These are phyloP conservation scores for Avena sativa DNA, from an alignment of 176 grass and related monocot species.

Conservation along the genomic window DNA sequence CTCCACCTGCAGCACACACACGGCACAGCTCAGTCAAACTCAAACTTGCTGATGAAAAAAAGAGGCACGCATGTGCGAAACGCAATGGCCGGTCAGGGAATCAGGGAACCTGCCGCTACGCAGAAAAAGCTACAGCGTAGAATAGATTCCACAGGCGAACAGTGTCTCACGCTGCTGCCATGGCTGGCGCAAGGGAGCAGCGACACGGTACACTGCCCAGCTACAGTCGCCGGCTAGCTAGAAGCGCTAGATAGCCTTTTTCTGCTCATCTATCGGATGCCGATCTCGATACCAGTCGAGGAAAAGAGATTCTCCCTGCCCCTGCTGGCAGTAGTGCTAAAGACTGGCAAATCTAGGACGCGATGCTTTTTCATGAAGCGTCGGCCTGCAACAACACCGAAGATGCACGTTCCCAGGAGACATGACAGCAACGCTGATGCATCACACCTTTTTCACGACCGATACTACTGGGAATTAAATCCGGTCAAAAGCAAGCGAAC, in stretches of 20 bases:
- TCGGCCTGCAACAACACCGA: not conserved
- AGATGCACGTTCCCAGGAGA: not conserved
- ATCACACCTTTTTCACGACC: too few species aligned
- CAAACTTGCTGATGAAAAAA: not conserved
- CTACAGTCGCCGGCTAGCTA: not conserved
- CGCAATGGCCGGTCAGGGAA: conserved; percentile 21
- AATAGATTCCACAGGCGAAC: conserved; percentile 1
- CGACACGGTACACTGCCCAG: not conserved
- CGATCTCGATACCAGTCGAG: conserved; percentile 16
- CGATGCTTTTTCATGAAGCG: conserved; percentile 20
- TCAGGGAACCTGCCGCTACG: conserved; percentile 32
- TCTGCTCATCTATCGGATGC: conserved; percentile 42
- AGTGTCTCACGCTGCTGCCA: not conserved
- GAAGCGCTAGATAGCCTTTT: conserved; percentile 31
- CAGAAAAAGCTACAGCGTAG: not conserved
- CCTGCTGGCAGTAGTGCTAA: not conserved
- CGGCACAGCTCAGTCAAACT: conserved; percentile 1
- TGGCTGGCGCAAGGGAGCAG: not conserved
- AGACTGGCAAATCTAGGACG: not conserved
- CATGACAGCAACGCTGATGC: conserved; percentile 25
- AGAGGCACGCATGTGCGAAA: too few species aligned
- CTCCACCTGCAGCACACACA: conserved; percentile 61
- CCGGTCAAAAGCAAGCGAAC: too few species aligned
- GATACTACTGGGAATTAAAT: too few species aligned
- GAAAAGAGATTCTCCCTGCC: conserved; percentile 41